These are phyloP conservation scores for Diaporthe capsici DNA, from an alignment of 2,329 filamentous ascomycete species.

Conservation along the genomic window DNA sequence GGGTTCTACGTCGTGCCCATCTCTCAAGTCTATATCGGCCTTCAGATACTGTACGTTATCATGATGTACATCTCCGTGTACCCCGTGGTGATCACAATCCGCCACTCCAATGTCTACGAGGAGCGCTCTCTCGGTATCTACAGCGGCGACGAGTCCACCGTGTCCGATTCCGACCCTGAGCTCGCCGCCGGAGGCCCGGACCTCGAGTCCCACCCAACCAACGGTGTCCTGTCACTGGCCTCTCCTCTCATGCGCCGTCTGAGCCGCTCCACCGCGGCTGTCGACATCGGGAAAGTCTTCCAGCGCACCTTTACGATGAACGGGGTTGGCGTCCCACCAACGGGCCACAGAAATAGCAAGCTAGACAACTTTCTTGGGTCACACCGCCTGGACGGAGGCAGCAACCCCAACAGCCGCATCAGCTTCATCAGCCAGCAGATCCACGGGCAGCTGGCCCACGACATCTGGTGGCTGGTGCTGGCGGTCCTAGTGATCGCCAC, in stretches of 20 bases:
- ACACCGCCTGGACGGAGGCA: conserved; percentile 42
- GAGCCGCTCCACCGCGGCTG: conserved; percentile 44
- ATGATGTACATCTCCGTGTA: conserved; percentile 79
- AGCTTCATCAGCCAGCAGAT: conserved; percentile 69
- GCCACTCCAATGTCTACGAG: conserved; percentile 80
- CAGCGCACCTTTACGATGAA: conserved; percentile 58
- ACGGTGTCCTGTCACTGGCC: neutral
- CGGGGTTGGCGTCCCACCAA: conserved; percentile 57
- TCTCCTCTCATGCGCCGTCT: conserved; percentile 31
- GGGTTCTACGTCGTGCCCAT: conserved; percentile 78
- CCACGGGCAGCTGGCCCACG: conserved; percentile 72
- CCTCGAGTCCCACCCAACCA: neutral
- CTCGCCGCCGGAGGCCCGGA: neutral
- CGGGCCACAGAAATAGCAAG: conserved; percentile 39
- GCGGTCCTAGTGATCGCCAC: conserved; percentile 72
- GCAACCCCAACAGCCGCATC: conserved; percentile 55
- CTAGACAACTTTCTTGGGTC: neutral
- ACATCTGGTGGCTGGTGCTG: conserved; percentile 75
- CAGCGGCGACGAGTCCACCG: conserved; percentile 49
- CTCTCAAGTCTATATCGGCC: conserved; percentile 66
- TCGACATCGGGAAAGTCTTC: conserved; percentile 53
- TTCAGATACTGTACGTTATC: conserved; percentile 72
- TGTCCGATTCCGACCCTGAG: conserved; percentile 25
- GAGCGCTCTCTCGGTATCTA: conserved; percentile 76
- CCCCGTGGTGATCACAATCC: conserved; percentile 74